Base-by-base conservation (phyloP, 768 basidiomycete genomes). In the Mycena haematopus region DNA sequence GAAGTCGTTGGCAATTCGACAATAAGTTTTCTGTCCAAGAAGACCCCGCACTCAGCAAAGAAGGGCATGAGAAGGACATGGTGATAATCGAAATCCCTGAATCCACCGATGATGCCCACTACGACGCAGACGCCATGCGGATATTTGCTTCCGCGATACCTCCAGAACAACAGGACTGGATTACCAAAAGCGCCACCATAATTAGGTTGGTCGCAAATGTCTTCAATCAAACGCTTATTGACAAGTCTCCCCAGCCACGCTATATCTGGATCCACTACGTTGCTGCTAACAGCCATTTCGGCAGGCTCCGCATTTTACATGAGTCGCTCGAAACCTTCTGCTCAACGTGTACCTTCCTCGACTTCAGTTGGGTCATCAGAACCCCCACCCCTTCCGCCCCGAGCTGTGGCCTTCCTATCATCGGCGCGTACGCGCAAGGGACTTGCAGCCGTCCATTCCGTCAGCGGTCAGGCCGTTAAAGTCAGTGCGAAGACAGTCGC, bases 11-110 rank as follows among this genome's bases (percentile, higher is more conserved):
- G 89, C 0, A 88, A 70, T 78, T 92, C 10, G 88, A 89, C 59
- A 79, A 85, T 50, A 72, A 77, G 55, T 77, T 90, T 61, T 72
- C 75, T 40, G 79, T 91, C 22, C 75, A 77, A 24, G 90, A 91
- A 70, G 89, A 89, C 66, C 80, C 83, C 1, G 69, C 72, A n/a
- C 77, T 92, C 45, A 71, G 78, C 35, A 73, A 77, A 57, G 73
- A 75, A 17, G 84, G 84, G 8, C 79, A 80, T 50, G 83, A 86
- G 66, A 80, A 80, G 63, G 85, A 86, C 65, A 85, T 89, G 0
- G 90, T 93, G n/a, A 73, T 92, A 52, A 84, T 92, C 59, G 89
- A 92, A 68, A 83, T 92, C 31, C 82, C 85, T 0, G 82, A 86
- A 53, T 79, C 81, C 15, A 72, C 71, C 45, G 71, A 75, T 54